Base-by-base conservation (phyloP, 2,329 filamentous ascomycete genomes). In the Plenodomus biglobosus region DNA sequence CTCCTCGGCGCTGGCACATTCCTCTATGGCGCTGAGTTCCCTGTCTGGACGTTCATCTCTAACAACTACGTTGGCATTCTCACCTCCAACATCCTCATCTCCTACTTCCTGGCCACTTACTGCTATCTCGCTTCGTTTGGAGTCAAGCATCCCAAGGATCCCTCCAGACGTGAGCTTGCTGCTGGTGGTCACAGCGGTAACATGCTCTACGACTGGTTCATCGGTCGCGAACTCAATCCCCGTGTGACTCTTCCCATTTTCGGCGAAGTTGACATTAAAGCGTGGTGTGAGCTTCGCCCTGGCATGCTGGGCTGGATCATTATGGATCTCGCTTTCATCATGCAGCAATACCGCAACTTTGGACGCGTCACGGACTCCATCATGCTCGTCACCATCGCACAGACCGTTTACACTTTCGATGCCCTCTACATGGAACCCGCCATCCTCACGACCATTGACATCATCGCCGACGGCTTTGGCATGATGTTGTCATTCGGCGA, bases 401-500 rank as follows among this genome's bases (percentile, higher is more conserved):
- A 97, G 73, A 78, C 82, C 1, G 73, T 95, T 50, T 97, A 97
- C 72, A 84, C 91, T 5, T 76, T 96, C 30, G 92, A 97, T 68
- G 85, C 85, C 7, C 84, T 90, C 56, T 91, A 86, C 77, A 94
- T 92, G 81, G 92, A 97, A 71, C 81, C 88, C 0, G 87, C 90
- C 2, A 87, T 96, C 53, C 76, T 96, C 56, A 96, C 92, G 1
- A 96, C 91, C 24, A 96, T 97, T 75, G 92, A 97, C 68, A 87
- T 96, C 58, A 95, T 87, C 42, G 89, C 85, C 36, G 92, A 97
- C 62, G 92, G 92, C 5, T 96, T 97, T 61, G 92, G 92, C 44
- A 90, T 90, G 76, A 97, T 97, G 92, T 80, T 97, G 27, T 80
- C 89, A 1, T 96, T 96, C 68, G 92, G 91, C 46, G 92, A 97